Base-by-base conservation (phyloP, 768 basidiomycete genomes). In the Podaxis carcinomalis region DNA sequence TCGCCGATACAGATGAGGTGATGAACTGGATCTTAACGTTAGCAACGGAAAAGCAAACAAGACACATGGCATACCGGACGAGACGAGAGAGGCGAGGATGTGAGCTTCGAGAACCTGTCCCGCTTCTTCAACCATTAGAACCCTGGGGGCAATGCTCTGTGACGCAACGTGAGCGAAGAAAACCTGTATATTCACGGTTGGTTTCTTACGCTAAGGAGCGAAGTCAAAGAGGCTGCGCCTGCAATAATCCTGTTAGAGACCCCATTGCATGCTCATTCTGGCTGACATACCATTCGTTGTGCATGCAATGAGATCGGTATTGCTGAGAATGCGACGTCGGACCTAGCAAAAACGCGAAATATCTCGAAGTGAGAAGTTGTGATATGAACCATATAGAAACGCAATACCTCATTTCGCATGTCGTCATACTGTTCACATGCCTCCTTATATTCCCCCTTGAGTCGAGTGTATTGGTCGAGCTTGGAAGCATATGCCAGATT, bases 41-140 rank as follows among this genome's bases (percentile, higher is more conserved):
- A 39, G 19, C 5, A 42, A 42, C 5, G 21, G 27, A 11, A 16
- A 42, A 25, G 19, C 7, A 40, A 55, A 25, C 5, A 25, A 40
- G 23, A 40, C 19, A 9, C 6, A 11, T 27, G 13, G 11, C 54
- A 14, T 39, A 56, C 54, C 79, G 2, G 85, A 82, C 0, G 80
- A 78, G 2, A 89, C 88, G 0, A 91, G 75, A 39, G 79, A 82
- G 2, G 81, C 82, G 4, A 92, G 70, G 14, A 92, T 78, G 63
- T 92, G 90, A 2, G 90, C 87, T 71, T 92, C 90, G 28, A 92
- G 78, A 1, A 92, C 88, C 71, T 93, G 90, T 0, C 90, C 91
- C 0, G 91, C 90, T 68, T 92, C 91, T 69, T 93, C 90, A 0
- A 92, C 86, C 51, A 92, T 73, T 51, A 91, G 68, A 0, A 90